phyloP scores from a whole-genome alignment of 768 basidiomycete genomes.

The Kwoniella dejecticola region DNA sequence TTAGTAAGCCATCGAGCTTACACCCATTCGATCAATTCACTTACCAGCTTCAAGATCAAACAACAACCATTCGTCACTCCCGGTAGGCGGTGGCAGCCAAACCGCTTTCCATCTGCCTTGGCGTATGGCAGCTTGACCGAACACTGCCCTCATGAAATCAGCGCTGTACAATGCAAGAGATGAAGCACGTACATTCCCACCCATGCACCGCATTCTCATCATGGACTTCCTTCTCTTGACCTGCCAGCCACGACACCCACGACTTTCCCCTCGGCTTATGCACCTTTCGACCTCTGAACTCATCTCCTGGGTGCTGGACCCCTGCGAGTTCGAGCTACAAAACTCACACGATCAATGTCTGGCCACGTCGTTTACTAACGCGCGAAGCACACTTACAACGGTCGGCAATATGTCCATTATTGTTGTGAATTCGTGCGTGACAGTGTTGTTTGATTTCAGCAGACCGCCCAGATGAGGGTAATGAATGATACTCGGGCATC shows the following conservation, averaged over 20 bases:
- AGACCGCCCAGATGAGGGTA: conserved; percentile 26
- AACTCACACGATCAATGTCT: background rate
- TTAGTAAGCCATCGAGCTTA: background rate
- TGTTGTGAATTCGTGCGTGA: conserved; percentile 47
- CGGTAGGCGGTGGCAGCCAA: conserved; percentile 40
- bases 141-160: conserved; percentile 16
- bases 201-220: conserved; percentile 42
- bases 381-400: background rate
- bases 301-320: conserved; percentile 30
- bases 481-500: conserved; percentile 42
- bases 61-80: conserved; percentile 41
- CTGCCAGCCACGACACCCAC: conserved; percentile 31
- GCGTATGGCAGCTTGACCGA: conserved; percentile 46
- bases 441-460: background rate
- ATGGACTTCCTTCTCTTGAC: conserved; percentile 22
- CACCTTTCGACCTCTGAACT: conserved; percentile 37
- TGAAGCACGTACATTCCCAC: conserved; percentile 38
- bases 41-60: conserved; percentile 35
- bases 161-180: background rate
- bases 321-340: conserved; percentile 30
- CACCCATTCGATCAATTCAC: background rate
- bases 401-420: conserved; percentile 53
- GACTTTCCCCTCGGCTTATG: conserved; percentile 38
- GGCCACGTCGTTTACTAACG: background rate
- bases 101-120: conserved; percentile 49